These are phyloP conservation scores for Sarcodon sp. DNA, from an alignment of 768 basidiomycete species.

Conservation along the genomic window DNA sequence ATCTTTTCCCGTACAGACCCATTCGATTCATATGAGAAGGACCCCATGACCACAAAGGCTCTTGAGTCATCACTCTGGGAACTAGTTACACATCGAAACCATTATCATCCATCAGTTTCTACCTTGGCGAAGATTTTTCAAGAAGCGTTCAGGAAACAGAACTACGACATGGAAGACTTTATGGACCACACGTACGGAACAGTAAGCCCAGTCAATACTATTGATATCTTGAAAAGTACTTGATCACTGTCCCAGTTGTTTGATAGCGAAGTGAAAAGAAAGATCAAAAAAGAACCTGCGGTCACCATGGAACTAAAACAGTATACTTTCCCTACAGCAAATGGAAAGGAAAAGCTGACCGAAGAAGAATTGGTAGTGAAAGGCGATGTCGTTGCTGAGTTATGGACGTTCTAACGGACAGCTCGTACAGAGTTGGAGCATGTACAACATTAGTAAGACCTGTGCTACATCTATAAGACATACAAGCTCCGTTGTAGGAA, in stretches of 20 bases:
- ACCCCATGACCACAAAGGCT: constrained; percentile 70
- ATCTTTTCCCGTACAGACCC: constrained; percentile 33
- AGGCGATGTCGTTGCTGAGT: constrained; percentile 27
- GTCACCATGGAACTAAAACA: constrained; percentile 18
- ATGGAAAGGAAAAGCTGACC: constrained; percentile 4
- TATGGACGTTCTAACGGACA: constrained; percentile 30
- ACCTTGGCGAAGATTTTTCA: constrained; percentile 76
- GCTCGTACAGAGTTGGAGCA: not conserved
- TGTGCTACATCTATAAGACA: not conserved
- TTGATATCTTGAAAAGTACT: not conserved
- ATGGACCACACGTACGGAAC: constrained; percentile 87
- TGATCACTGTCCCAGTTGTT: constrained; percentile 45
- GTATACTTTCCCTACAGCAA: constrained; percentile 16
- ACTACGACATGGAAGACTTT: constrained; percentile 89
- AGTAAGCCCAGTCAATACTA: constrained; percentile 27
- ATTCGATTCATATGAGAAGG: constrained; percentile 50
- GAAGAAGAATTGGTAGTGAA: constrained; percentile 3
- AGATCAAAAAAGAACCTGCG: constrained; percentile 69
- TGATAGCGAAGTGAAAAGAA: constrained; percentile 69
- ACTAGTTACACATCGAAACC: constrained; percentile 54
- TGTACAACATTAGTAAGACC: not conserved
- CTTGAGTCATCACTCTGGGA: constrained; percentile 91
- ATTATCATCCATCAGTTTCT: constrained; percentile 85
- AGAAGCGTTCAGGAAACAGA: constrained; percentile 90
- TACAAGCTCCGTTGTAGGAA: not conserved